phyloP scores from a whole-genome alignment of 179 eudicot species.

The Dionaea muscipula region DNA sequence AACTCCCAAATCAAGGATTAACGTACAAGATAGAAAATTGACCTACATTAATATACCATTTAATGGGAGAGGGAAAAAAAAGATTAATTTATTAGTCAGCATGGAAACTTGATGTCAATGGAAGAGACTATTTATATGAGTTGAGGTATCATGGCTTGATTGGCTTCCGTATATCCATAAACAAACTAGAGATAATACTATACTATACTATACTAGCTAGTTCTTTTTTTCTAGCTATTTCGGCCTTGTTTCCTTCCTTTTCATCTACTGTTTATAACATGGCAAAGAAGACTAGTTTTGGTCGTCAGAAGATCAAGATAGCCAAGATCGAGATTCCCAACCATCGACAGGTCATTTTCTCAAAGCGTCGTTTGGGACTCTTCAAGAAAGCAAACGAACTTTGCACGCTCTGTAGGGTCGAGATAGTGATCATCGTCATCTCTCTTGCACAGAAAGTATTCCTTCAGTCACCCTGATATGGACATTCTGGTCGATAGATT shows the following conservation, averaged over 20 bases:
- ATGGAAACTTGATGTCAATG: no score
- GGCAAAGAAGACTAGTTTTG: slow-evolving; percentile 33
- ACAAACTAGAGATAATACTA: not conserved
- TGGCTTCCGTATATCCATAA: no score
- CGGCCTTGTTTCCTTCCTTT: not conserved
- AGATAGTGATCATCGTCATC: slow-evolving; percentile 28
- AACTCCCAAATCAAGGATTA: slow-evolving; percentile 23
- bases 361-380: slow-evolving; percentile 42
- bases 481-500: slow-evolving; percentile 28
- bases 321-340: slow-evolving; percentile 30
- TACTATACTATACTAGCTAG: not conserved
- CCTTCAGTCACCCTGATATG: slow-evolving; percentile 39
- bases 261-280: slow-evolving; percentile 6
- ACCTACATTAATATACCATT: not conserved
- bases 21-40: slow-evolving; percentile 3
- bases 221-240: not conserved
- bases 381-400: slow-evolving; percentile 47
- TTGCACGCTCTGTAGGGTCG: slow-evolving; percentile 42
- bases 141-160: no score
- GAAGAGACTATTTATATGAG: no score
- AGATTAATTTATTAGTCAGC: no score
- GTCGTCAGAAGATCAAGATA: slow-evolving; percentile 47
- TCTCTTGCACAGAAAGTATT: slow-evolving; percentile 38
- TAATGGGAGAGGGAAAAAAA: no score
- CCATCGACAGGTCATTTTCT: slow-evolving; percentile 42